Evolutionary conservation across 176 grass and related monocot genomes (phyloP).

Genomic region (Avena insularis): DNA sequence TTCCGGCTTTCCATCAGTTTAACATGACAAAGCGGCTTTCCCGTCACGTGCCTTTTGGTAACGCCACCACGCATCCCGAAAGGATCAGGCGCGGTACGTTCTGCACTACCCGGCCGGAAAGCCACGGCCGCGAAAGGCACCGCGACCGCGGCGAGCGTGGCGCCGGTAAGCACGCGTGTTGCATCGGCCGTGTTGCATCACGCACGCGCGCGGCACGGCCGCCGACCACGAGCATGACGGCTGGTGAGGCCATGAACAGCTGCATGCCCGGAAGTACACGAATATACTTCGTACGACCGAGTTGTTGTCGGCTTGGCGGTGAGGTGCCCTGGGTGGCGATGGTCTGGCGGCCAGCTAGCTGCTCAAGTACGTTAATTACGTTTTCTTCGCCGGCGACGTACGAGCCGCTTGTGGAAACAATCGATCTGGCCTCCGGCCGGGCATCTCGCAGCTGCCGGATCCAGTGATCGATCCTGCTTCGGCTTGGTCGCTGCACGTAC

Average conservation of each 20-base stretch:
- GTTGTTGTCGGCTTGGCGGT: not conserved
- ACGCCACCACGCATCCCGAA: not conserved
- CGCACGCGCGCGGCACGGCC: not conserved
- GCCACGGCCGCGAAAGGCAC: not conserved
- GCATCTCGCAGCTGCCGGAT: not conserved
- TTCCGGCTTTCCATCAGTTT: not conserved
- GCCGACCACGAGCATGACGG: not conserved
- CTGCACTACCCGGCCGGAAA: slow-evolving; percentile 24
- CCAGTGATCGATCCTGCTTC: no score
- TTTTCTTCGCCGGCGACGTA: not conserved
- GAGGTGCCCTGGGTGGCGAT: not conserved
- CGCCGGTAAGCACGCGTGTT: slow-evolving; percentile 33
- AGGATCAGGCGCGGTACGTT: not conserved
- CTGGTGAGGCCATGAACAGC: not conserved
- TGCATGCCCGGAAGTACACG: not conserved
- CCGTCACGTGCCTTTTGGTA: slow-evolving; percentile 32
- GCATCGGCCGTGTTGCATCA: not conserved
- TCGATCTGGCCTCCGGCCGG: no score
- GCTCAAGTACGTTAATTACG: not conserved
- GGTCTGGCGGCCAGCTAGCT: not conserved
- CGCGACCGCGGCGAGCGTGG: not conserved
- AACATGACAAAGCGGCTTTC: slow-evolving; percentile 32
- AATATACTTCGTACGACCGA: not conserved
- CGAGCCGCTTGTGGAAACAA: not conserved
- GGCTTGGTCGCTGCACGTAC: not conserved